Evolutionary conservation across 257 asterid genomes (phyloP).

Genomic region (Plectranthus barbatus): DNA sequence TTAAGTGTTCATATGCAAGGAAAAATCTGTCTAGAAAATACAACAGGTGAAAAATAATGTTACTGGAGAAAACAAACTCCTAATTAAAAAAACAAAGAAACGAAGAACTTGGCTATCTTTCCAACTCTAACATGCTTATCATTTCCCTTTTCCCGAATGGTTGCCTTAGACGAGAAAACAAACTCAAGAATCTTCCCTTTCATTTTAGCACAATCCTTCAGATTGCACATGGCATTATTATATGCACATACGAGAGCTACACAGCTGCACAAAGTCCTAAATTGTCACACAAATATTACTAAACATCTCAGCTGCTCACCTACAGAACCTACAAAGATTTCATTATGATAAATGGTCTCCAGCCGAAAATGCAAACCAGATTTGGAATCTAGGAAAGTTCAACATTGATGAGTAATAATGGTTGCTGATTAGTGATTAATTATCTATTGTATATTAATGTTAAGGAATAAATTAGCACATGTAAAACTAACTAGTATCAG

Average conservation of each 20-base stretch:
- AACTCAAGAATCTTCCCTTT: background rate
- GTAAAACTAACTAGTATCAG: background rate
- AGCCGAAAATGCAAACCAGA: background rate
- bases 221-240: background rate
- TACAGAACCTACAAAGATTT: background rate
- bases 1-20: background rate
- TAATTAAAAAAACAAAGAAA: no score
- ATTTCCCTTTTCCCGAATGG: background rate
- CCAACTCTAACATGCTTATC: background rate
- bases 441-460: no score
- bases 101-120: background rate
- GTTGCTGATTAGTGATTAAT: no score
- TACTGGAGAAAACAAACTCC: background rate
- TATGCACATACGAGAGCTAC: background rate
- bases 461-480: no score
- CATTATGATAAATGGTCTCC: background rate
- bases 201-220: background rate
- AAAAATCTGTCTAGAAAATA: no score
- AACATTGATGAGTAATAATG: background rate
- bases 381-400: background rate
- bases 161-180: background rate
- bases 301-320: background rate
- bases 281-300: background rate
- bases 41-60: background rate
- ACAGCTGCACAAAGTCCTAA: background rate